Evolutionary conservation across 1,139 yeast genomes (phyloP), one percentile per base, ranked within the genome.

Genomic region (Suhomyces yuchorum): DNA sequence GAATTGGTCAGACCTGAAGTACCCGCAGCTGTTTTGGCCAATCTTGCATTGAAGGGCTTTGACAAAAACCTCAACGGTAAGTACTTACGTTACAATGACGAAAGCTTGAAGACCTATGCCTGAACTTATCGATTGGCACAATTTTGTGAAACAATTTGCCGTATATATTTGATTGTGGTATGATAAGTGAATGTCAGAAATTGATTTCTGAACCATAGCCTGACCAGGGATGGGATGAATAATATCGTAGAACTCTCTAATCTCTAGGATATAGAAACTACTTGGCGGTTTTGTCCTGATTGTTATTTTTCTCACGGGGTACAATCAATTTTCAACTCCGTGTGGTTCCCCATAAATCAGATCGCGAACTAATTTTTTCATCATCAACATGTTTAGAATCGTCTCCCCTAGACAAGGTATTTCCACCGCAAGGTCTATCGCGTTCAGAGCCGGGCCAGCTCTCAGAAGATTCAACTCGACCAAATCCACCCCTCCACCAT

Each of bases 1-100:
- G 68, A 80, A 53, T 74, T 91, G 49, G 68, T 87, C 30, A 74
- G 75, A 3, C 90, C 96, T 1, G 77, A 74, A 23, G 82, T 81
- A 8, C 96, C 96, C 4, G 97, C 87, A 0, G 65, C 75, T 0
- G 77, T 87, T 1, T 84, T 81, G 53, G 87, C 84, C 14, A 80
- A 83, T 44, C 67, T 91, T 51, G 92, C 87, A 0, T 54, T 82
- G 22, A 63, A 66, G 19, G 90, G 88, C 0, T 78, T 87, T 66
- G 70, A 78, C 7, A 50, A 59, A 1, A 77, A 70, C 0, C 58
- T 87, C 42, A 83, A 81, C 51, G 97, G 96, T 1, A 60, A 73
- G 53, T 87, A 82, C 62, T 60, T 85, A 47, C 71, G 96, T 44
- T 86, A 78, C 64, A 75, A 75, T 56, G 90, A 82, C 55, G 74